Percentiles rank a stretch among this genome's conserved stretches.
phyloP scores from a whole-genome alignment of 257 asterid species.

The Solanum chilense region DNA sequence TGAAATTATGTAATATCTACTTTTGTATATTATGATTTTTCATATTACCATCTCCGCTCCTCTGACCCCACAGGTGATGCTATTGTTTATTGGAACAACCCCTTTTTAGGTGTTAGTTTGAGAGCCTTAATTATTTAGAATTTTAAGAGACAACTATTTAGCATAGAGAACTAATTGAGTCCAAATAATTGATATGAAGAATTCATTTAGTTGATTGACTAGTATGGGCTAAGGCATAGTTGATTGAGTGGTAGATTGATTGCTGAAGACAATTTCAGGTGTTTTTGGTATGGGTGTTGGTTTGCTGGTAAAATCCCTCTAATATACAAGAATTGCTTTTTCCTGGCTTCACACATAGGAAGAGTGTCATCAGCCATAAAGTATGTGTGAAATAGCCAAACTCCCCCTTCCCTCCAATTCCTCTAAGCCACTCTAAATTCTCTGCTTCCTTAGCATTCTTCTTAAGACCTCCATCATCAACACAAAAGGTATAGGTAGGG shows the following conservation, averaged over 20 bases:
- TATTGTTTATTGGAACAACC: not conserved
- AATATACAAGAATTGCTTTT: not conserved
- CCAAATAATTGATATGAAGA: not conserved
- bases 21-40: not conserved
- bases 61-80: not conserved
- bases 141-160: not conserved
- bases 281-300: not conserved
- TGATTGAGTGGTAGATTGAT: not conserved
- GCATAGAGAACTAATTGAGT: not conserved
- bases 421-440: not conserved
- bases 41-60: not conserved
- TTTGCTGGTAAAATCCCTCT: not conserved
- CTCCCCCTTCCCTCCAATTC: not conserved
- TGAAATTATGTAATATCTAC: not conserved
- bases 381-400: not conserved
- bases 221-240: not conserved
- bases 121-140: not conserved
- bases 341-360: not conserved
- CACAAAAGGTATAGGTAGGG: not conserved
- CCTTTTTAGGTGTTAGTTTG: not conserved
- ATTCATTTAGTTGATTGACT: not conserved
- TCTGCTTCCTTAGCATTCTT: not conserved
- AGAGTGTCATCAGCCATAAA: not conserved
- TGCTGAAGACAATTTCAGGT: not conserved
- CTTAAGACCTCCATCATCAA: not conserved